Base-by-base conservation (phyloP, 2,329 filamentous ascomycete species). In the Fusarium zealandicum region DNA sequence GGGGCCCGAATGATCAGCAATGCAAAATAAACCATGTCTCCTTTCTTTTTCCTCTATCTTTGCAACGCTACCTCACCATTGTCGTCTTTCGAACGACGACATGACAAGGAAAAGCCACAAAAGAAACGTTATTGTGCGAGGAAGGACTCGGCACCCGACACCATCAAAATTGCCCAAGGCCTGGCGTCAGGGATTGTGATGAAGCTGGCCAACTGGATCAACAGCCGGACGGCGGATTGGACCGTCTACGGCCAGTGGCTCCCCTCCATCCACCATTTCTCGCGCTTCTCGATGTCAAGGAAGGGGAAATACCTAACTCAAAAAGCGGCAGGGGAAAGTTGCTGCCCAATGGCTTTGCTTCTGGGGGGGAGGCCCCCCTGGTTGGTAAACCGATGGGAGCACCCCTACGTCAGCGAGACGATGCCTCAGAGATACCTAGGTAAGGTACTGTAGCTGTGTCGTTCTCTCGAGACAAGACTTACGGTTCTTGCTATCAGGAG, bases 171-270 rank as follows among this genome's bases (percentile, higher is more conserved):
- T 41, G 38, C 48, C 51, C 54, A 52, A 56, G 48, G 39, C 52
- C 40, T 49, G 51, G 52, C 38, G 53, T 44, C 63, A 66, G 59
- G 68, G 66, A 65, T 68, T 51, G 46, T 54, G 59, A 54, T 55
- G 57, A 69, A 70, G 53, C 71, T 72, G 72, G 69, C 77, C 77
- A 79, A 77, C 76, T 74, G 75, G 76, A 79, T 75, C 63, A 68
- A 57, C 64, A 74, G 70, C 69, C 76, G 70, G 75, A 67, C 55
- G 61, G 59, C 70, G 64, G 69, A 71, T 75, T 74, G 72, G 71
- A 70, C 74, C 57, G 60, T 54, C 49, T 46, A 56, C 49, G 49
- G 60, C 50, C 51, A 61, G 52, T 30, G 39, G 47, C 46, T 41
- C 20, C 30, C 36, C 59, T 38, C 48, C 35, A n/a, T 51, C 42